phyloP scores from a whole-genome alignment of 805 yeast genomes.

The Saccharomycopsis sp. region DNA sequence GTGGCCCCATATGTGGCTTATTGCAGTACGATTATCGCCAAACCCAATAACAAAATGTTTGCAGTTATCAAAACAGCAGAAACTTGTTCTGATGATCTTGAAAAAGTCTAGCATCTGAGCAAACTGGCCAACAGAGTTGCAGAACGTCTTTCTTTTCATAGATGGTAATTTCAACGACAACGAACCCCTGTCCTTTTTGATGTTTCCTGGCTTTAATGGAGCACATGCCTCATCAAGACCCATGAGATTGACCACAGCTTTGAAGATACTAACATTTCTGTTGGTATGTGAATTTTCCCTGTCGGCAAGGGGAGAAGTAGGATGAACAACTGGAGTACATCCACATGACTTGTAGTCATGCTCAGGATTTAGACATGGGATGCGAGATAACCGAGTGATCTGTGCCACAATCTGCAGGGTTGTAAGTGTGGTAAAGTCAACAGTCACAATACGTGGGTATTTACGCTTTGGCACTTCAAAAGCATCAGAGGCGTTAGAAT shows the following conservation, averaged over 20 bases:
- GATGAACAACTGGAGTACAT: background rate
- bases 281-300: background rate
- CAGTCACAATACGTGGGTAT: background rate
- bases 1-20: conserved; percentile 17
- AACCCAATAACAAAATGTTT: conserved; percentile 12
- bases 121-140: conserved; percentile 3
- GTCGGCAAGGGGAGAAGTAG: background rate
- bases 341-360: background rate
- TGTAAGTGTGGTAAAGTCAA: background rate
- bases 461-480: background rate
- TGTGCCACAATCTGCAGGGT: background rate
- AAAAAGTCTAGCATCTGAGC: conserved; percentile 11
- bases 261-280: background rate
- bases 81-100: conserved; percentile 3
- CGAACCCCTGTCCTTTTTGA: background rate
- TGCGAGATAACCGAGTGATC: background rate
- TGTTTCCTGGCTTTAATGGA: background rate
- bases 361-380: background rate
- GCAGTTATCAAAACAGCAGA: conserved; percentile 15
- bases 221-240: background rate
- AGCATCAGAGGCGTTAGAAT: background rate
- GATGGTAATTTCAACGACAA: background rate
- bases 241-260: background rate
- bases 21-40: conserved; percentile 17
- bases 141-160: background rate